Evolutionary conservation across 1,139 yeast genomes (phyloP).

Genomic region (Sugiyamaella paludigena): DNA sequence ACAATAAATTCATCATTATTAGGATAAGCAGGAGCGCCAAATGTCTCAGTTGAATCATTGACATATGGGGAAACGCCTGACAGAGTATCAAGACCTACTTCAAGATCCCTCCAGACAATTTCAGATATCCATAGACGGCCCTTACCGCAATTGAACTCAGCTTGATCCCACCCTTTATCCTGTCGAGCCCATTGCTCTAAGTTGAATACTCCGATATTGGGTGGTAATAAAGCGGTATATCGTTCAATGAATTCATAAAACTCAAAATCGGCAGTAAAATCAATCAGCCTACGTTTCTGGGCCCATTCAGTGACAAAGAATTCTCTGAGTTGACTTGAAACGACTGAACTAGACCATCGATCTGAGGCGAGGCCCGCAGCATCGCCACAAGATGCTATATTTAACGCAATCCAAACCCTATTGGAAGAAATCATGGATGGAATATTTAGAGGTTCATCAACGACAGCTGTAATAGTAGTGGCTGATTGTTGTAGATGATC

Average conservation of each 20-base stretch:
- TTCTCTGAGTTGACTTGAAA: constrained; percentile 39
- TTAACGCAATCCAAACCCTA: constrained; percentile 39
- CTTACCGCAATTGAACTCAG: constrained; percentile 38
- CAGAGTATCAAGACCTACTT: constrained; percentile 31
- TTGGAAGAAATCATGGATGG: constrained; percentile 28
- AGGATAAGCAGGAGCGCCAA: constrained; percentile 4
- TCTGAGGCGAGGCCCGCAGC: constrained; percentile 31
- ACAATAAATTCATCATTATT: constrained; percentile 9
- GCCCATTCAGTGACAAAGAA: constrained; percentile 41
- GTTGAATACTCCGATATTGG: constrained; percentile 31
- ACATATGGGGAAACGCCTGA: constrained; percentile 16
- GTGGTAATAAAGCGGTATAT: constrained; percentile 38
- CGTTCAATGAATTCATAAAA: constrained; percentile 39
- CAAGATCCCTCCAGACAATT: constrained; percentile 39
- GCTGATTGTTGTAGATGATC: too few relatives aligned
- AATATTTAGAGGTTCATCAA: constrained; percentile 26
- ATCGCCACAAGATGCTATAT: constrained; percentile 32
- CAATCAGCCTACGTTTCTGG: constrained; percentile 34
- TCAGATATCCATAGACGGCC: constrained; percentile 41
- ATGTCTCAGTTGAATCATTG: constrained; percentile 17
- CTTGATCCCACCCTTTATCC: constrained; percentile 36
- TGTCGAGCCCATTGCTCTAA: constrained; percentile 40
- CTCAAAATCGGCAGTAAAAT: constrained; percentile 43
- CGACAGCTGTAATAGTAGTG: constrained; percentile 18
- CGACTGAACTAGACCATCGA: constrained; percentile 38